These are phyloP conservation scores for Pseudofabraea citricarpa DNA, from an alignment of 2,329 filamentous ascomycete species.

Conservation along the genomic window DNA sequence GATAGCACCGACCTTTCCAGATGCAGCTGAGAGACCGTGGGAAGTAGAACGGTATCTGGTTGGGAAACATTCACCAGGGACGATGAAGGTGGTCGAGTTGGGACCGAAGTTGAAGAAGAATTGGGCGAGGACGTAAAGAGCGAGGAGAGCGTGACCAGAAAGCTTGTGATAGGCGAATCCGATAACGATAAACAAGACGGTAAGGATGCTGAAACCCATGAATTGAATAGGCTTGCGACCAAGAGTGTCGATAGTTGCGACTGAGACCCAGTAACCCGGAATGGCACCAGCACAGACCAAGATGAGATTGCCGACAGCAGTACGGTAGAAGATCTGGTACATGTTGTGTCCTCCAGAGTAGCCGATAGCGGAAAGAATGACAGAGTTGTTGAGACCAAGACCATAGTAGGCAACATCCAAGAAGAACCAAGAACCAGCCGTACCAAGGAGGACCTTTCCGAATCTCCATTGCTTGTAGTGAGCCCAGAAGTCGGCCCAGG, in stretches of 20 bases:
- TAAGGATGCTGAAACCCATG: conserved; percentile 54
- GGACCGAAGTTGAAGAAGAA: conserved; percentile 59
- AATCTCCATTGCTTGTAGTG: conserved; percentile 72
- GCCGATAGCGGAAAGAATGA: conserved; percentile 67
- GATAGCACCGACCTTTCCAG: conserved; percentile 27
- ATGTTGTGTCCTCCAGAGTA: conserved; percentile 58
- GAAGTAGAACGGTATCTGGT: conserved; percentile 25
- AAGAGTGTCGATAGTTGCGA: conserved; percentile 66
- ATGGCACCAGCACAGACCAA: conserved; percentile 73
- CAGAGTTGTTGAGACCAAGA: conserved; percentile 67
- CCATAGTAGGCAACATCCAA: conserved; percentile 61
- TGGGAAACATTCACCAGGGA: conserved; percentile 28
- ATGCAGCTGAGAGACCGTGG: conserved; percentile 27
- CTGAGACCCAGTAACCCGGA: conserved; percentile 74
- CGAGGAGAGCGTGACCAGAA: conserved; percentile 44
- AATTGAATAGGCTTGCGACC: conserved; percentile 73
- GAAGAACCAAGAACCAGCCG: conserved; percentile 78
- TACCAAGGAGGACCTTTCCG: conserved; percentile 68
- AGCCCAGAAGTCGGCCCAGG: conserved; percentile 62
- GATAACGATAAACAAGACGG: conserved; percentile 49
- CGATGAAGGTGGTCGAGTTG: conserved; percentile 28
- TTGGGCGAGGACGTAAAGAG: conserved; percentile 56
- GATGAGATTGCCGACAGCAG: conserved; percentile 72
- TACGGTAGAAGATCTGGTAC: conserved; percentile 67
- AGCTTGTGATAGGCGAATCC: conserved; percentile 37